Evolutionary conservation across 768 basidiomycete genomes (phyloP).

Genomic region (Collybia sp.): DNA sequence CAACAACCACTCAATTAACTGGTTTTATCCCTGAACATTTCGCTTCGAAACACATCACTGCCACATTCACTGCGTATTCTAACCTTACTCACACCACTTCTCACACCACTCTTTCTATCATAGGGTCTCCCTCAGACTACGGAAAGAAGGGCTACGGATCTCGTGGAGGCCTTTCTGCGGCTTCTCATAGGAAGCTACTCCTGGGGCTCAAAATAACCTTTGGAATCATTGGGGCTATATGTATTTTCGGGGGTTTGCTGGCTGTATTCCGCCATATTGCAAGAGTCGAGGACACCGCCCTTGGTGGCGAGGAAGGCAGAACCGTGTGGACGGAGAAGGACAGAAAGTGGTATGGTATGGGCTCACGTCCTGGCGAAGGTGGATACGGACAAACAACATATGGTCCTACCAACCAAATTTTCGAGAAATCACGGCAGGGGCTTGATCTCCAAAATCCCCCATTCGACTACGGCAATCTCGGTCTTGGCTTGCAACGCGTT

Average conservation of each 20-base stretch:
- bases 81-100: slow-evolving; percentile 65
- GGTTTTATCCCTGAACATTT: slow-evolving; percentile 54
- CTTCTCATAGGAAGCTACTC: slow-evolving; percentile 43
- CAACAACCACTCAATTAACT: slow-evolving; percentile 35
- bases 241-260: slow-evolving; percentile 48
- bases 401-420: slow-evolving; percentile 13
- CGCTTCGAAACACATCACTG: slow-evolving; percentile 32
- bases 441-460: slow-evolving; percentile 12
- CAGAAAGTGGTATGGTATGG: slow-evolving; percentile 67
- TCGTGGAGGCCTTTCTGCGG: slow-evolving; percentile 30
- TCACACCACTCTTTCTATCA: slow-evolving; percentile 53
- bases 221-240: slow-evolving; percentile 55
- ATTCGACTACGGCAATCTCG: slow-evolving; percentile 27
- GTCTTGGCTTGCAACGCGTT: slow-evolving; percentile 48
- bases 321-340: slow-evolving; percentile 61
- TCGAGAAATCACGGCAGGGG: slow-evolving; percentile 7
- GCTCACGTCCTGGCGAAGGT: slow-evolving; percentile 22
- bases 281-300: slow-evolving; percentile 54
- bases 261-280: slow-evolving; percentile 53
- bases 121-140: slow-evolving; percentile 33
- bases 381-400: slow-evolving; percentile 14
- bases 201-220: slow-evolving; percentile 61
- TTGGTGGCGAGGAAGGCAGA: slow-evolving; percentile 54
- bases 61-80: slow-evolving; percentile 69
- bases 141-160: slow-evolving; percentile 31